Evolutionary conservation across 352 stramenopile genomes (phyloP), one percentile per base, ranked within the genome.

Genomic region (Phytophthora foliorum): DNA sequence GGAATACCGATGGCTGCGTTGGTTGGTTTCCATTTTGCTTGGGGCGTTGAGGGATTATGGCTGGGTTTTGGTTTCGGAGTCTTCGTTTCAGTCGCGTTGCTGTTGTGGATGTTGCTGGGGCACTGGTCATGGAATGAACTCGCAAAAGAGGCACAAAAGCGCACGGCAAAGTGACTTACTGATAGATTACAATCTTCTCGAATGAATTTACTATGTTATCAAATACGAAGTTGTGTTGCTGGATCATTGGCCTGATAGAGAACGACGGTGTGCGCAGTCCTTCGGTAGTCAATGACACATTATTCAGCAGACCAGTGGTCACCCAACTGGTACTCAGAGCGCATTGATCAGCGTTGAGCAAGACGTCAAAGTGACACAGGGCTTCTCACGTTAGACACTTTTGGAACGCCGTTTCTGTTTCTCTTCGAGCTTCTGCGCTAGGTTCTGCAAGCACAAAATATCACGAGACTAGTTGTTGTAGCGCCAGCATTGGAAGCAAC

Each of bases 401-500:
- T 68, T 3, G 82, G 87, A 11, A 41, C 86, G 52, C 87, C 89
- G 9, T 93, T 91, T 53, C 46, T 93, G 4, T 97, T 93, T 49
- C 61, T 83, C 3, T 97, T 94, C 67, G 87, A 97, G 66, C 59
- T 96, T 14, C 55, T 95, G 13, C 80, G 89, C 53, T 95, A 96
- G 50, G 73, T 92, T 10, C 70, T 91, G 11, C 88, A 96, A 45
- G 82, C 90, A 0, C 81, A 94, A 55, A 92, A 93, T 59, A 86
- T 95, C 34, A 78, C 91, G 51, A 59, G 76, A 17, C 89, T 88
- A 14, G 76, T 96, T 57, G 77, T 96, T 29, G 63, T n/a, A 84
- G 92, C 13, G 81, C 83, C 0, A 57, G 86, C 3, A 50, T 86
- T 13, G 75, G 77, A 44, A 92, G 89, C 51, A n/a, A 92, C 29